Evolutionary conservation across 2,329 filamentous ascomycete genomes (phyloP).

Genomic region (Cercospora sojina): DNA sequence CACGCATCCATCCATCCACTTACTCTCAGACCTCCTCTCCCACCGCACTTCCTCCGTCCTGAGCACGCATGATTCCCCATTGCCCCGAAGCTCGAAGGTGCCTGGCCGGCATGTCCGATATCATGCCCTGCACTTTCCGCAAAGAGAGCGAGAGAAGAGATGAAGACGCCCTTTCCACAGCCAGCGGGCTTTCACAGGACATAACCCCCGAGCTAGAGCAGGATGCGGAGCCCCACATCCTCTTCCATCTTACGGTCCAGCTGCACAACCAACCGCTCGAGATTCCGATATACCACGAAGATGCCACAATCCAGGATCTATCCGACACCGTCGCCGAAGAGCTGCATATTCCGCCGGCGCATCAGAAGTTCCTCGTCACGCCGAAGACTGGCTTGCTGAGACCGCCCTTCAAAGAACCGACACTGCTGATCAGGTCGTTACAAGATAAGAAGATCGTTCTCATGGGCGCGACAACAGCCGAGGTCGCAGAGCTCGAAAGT

Average conservation of each 20-base stretch:
- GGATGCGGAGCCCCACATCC: constrained; percentile 23
- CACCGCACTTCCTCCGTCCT: neutral
- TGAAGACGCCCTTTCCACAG: constrained; percentile 11
- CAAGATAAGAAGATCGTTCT: constrained; percentile 62
- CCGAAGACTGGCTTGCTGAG: constrained; percentile 66
- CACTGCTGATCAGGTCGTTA: constrained; percentile 52
- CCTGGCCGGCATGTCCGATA: constrained; percentile 15
- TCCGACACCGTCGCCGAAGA: constrained; percentile 56
- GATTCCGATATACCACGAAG: constrained; percentile 46
- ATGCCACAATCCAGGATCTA: constrained; percentile 58
- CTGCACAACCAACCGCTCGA: constrained; percentile 55
- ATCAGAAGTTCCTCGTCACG: constrained; percentile 67
- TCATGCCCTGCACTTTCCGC: constrained; percentile 16
- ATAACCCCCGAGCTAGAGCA: constrained; percentile 22
- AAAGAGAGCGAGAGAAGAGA: constrained; percentile 8
- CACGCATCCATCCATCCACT: neutral
- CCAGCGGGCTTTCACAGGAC: constrained; percentile 18
- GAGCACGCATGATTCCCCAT: constrained; percentile 14
- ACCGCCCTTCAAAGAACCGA: constrained; percentile 61
- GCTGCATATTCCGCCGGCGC: constrained; percentile 59
- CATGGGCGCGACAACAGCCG: constrained; percentile 62
- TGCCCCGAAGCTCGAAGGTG: constrained; percentile 20
- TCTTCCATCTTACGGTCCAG: constrained; percentile 51
- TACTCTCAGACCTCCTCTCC: neutral
- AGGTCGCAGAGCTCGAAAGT: constrained; percentile 56